These are phyloP conservation scores for Tolypocladium paradoxum DNA, from an alignment of 2,329 filamentous ascomycete genomes.

Conservation along the genomic window DNA sequence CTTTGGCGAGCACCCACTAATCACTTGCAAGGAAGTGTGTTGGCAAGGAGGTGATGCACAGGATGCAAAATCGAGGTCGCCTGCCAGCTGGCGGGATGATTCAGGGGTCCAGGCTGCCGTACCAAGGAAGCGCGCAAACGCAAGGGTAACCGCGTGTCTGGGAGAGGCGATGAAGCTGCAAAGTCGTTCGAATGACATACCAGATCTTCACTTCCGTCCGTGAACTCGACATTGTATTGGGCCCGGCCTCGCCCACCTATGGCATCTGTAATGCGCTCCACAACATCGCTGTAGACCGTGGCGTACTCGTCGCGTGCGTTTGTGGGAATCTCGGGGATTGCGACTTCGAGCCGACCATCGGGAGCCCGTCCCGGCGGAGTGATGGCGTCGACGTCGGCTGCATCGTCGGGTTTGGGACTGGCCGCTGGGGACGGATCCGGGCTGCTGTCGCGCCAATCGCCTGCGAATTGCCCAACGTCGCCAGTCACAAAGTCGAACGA, in stretches of 20 bases:
- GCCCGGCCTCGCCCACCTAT: conserved; percentile 12
- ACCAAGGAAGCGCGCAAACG: background rate
- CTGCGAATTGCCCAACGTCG: background rate
- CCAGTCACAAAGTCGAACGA: conserved; percentile 6
- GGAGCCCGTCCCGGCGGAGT: background rate
- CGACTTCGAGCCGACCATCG: conserved; percentile 16
- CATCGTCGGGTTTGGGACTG: background rate
- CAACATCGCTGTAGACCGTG: conserved; percentile 21
- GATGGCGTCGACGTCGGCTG: background rate
- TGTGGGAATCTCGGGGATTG: conserved; percentile 15
- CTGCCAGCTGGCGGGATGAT: background rate
- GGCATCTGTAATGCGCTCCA: conserved; percentile 25
- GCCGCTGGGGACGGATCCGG: background rate
- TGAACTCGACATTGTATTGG: conserved; percentile 30
- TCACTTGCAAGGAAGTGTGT: background rate
- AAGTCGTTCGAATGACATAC: conserved; percentile 16
- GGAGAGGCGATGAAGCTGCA: background rate
- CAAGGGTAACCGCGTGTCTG: background rate
- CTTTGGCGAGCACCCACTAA: background rate
- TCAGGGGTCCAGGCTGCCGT: background rate
- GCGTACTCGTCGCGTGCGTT: conserved; percentile 19
- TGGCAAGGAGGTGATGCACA: background rate
- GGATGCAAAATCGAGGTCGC: background rate
- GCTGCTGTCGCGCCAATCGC: conserved; percentile 1
- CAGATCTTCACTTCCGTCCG: conserved; percentile 32